Percentiles rank a stretch among this genome's conserved stretches.
phyloP scores from a whole-genome alignment of 2,329 filamentous ascomycete species.

The Lasiodiplodia sp. region DNA sequence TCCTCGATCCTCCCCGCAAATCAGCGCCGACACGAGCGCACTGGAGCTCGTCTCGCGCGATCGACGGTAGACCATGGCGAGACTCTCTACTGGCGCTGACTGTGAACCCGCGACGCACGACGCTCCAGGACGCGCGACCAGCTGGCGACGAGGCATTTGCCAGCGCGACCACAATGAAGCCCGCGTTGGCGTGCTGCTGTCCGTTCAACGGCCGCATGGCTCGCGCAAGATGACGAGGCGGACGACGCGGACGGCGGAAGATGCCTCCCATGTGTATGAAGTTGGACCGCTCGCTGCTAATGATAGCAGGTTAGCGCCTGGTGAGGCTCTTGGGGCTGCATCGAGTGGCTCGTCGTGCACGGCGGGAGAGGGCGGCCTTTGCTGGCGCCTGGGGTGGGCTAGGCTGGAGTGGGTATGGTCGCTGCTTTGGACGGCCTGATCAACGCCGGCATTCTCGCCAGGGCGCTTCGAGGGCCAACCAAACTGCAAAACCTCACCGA shows the following conservation, averaged over 20 bases:
- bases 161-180: not conserved
- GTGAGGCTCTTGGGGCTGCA: slow-evolving; percentile 18
- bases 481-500: slow-evolving; percentile 32
- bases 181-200: not conserved
- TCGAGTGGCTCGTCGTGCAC: slow-evolving; percentile 20
- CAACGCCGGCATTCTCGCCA: slow-evolving; percentile 27
- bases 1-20: slow-evolving; percentile 25
- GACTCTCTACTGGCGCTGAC: not conserved
- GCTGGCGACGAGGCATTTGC: slow-evolving; percentile 20
- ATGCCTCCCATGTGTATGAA: not conserved
- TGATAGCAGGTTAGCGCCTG: slow-evolving; percentile 26
- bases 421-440: slow-evolving; percentile 23
- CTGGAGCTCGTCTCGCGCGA: slow-evolving; percentile 19
- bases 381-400: slow-evolving; percentile 10
- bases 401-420: slow-evolving; percentile 1
- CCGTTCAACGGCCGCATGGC: not conserved
- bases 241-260: slow-evolving; percentile 16
- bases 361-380: not conserved
- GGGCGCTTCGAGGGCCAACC: slow-evolving; percentile 43
- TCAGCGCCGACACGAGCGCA: slow-evolving; percentile 19
- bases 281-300: slow-evolving; percentile 20
- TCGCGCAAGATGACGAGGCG: slow-evolving; percentile 16
- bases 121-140: not conserved
- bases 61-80: not conserved
- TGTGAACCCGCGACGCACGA: not conserved